Conservation (phyloP, 139 green algal genomes). For the Chlorella vulgaris region DNA sequence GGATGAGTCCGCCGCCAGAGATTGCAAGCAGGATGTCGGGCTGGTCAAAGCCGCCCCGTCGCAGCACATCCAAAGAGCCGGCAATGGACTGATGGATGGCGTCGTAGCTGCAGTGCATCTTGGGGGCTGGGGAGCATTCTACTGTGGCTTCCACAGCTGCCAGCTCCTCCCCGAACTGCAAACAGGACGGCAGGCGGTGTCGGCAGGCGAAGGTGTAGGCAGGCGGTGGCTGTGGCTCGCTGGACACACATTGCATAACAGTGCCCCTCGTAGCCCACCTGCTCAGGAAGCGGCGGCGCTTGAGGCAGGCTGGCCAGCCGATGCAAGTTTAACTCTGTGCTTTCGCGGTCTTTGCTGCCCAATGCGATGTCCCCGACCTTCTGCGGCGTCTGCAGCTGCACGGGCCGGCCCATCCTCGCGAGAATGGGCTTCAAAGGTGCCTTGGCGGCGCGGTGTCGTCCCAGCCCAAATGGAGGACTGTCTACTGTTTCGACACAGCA, state of each 20-base stretch:
- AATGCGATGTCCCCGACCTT: no score
- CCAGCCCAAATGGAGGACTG: no score
- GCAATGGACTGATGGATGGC: not conserved
- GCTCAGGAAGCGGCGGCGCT: no score
- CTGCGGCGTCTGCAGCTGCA: not conserved
- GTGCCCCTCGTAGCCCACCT: no score
- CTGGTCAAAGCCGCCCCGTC: not conserved
- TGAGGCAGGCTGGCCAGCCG: no score
- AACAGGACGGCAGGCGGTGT: not conserved
- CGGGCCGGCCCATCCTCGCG: not conserved
- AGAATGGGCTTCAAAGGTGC: no score
- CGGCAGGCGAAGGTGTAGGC: no score
- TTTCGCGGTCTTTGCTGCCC: not conserved
- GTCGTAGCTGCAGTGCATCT: constrained; percentile 6
- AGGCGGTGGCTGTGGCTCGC: no score
- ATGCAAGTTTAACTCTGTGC: no score
- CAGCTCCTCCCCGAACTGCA: not conserved
- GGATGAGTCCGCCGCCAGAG: constrained; percentile 28
- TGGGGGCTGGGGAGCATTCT: not conserved
- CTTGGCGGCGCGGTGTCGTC: no score
- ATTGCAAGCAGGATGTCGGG: constrained; percentile 27
- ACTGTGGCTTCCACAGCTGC: not conserved
- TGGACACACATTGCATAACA: no score
- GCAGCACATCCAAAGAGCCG: not conserved
- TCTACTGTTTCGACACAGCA: no score